A percentile compares a stretch with the other conserved stretches of the same genome.
Evolutionary conservation across 176 grass and related monocot genomes (phyloP).

Genomic region (Oryza coarctata): DNA sequence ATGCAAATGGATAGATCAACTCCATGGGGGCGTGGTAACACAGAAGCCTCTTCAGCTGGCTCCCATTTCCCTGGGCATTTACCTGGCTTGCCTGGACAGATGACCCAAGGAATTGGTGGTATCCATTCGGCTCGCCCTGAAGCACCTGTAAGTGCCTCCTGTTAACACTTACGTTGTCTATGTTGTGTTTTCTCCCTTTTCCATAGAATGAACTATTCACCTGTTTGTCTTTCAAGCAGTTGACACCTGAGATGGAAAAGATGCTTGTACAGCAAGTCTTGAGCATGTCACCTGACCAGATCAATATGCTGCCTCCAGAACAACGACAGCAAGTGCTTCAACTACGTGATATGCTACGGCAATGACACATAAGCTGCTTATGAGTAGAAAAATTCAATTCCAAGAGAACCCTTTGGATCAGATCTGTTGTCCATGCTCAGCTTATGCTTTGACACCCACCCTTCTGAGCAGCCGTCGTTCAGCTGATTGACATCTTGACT

Average conservation of each 20-base stretch:
- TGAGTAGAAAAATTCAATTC: background rate
- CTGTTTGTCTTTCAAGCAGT: slow-evolving; percentile 46
- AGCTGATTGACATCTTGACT: slow-evolving; percentile 7
- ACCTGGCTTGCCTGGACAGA: slow-evolving; percentile 58
- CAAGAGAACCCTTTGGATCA: background rate
- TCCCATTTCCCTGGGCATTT: slow-evolving; percentile 64
- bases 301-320: slow-evolving; percentile 84
- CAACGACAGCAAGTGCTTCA: slow-evolving; percentile 96
- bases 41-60: slow-evolving; percentile 44
- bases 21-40: slow-evolving; percentile 54
- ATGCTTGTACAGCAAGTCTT: slow-evolving; percentile 88
- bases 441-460: background rate
- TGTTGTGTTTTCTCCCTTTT: background rate
- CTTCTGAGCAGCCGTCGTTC: background rate
- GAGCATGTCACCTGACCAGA: slow-evolving; percentile 83
- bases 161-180: background rate
- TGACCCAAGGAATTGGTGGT: slow-evolving; percentile 49
- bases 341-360: slow-evolving; percentile 80
- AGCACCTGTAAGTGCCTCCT: slow-evolving; percentile 49
- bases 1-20: slow-evolving; percentile 69
- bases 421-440: background rate
- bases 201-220: slow-evolving; percentile 16
- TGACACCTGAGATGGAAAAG: slow-evolving; percentile 91
- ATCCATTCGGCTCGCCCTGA: slow-evolving; percentile 48
- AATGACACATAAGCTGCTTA: slow-evolving; percentile 10